Base-by-base conservation (phyloP, 192 early-diverging fungal genomes). In the Coemansia javaensis region DNA sequence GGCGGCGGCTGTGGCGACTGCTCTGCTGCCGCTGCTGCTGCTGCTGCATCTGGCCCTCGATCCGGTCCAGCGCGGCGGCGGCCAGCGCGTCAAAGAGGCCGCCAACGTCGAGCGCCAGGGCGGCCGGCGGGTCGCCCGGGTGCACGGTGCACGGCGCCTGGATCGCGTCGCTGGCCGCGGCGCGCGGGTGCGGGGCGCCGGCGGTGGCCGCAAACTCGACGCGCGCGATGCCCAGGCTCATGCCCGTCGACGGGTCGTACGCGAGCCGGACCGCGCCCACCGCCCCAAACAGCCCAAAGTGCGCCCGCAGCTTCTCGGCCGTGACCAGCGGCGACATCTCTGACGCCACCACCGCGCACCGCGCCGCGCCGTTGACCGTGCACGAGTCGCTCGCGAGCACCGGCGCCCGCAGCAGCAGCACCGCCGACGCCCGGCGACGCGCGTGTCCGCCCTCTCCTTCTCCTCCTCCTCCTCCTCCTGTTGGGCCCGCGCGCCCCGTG, bases 191-290 rank as follows among this genome's bases (percentile, higher is more conserved):
- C 10, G 65, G 64, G 24, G 69, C 60, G 10, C 28, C 49, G 7
- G 59, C 37, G 7, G 51, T 27, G 1, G 40, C 40, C 10, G 56
- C 47, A 55, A 63, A 64, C 18, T 73, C 69, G 22, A 73, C 27
- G 3, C 57, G 51, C 14, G 76, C 76, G 44, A 78, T 38, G 2
- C 76, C 76, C 33, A 78, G 50, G 21, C 76, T 73, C 51, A 62
- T 58, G 12, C 76, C 76, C 5, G 76, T 78, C 10, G 60, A 57
- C 20, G 60, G 69, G 32, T 67, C 69, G 31, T 62, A 61, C 2
- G 46, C 75, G 21, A 77, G 47, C 16, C 60, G 55, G 7, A 77
- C 44, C 4, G 45, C 32, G 24, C 56, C 53, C 23, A 77, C 58
- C 6, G 60, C 59, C 6, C 75, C 75, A 37, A 60, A 77, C 13